Base-by-base conservation (phyloP, 495 filamentous ascomycete genomes). In the Apiosordaria backusii region DNA sequence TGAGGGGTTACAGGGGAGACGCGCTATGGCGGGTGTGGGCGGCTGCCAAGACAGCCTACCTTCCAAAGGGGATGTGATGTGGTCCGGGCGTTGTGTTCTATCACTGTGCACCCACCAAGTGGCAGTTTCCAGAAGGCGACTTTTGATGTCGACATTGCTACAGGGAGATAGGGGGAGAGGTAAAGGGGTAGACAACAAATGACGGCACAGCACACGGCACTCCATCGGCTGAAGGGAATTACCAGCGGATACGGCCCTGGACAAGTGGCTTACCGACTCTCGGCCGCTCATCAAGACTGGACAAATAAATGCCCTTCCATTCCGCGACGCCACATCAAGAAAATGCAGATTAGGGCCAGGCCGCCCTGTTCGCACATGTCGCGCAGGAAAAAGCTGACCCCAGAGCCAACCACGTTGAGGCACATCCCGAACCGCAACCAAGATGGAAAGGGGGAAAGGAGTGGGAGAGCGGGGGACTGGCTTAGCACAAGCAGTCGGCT, bases 121-220 rank as follows among this genome's bases (percentile, higher is more conserved):
- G 35, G 5, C 10, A 10, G 35, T 45, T 45, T 45, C 35, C 35
- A 45, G 35, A 45, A 45, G 35, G 35, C 3, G 35, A 45, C 35
- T 45, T 35, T 45, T 45, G 35, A 45, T 45, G 35, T 45, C 13
- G 35, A 45, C 35, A 45, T 45, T 1, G 35, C 35, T 45, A 26
- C 57, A 59, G 24, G 26, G 19, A 25, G 63, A 70, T 66, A 63
- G 64, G 61, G 64, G 67, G 65, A 63, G 24, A 62, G 19, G 59
- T 40, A 66, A 60, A 50, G 22, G 54, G 65, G 57, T 52, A 60
- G 26, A 50, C 52, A 35, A 45, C 9, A 45, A n/a, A n/a, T n/a
- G n/a, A n/a, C n/a, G n/a, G n/a, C n/a, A n/a, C n/a, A n/a, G n/a
- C n/a, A n/a, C n/a, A n/a, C n/a, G n/a, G 10, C 5, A 45, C 5